Percentiles rank a stretch among this genome's conserved stretches.
Conservation (phyloP, 1,139 yeast species). For the Kluyveromyces sp. region DNA sequence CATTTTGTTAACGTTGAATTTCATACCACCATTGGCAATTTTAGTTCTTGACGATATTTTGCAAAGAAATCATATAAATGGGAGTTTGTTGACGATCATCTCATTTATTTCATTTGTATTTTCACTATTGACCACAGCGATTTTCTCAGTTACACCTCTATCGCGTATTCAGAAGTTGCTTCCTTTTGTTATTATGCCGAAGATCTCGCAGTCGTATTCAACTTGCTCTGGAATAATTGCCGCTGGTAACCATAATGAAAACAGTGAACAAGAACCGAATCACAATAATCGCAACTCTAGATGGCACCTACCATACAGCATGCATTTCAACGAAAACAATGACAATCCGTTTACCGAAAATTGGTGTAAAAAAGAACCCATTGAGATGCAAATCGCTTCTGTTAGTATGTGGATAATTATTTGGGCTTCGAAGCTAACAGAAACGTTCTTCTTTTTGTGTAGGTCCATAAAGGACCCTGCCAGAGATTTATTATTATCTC, state of each 20-base stretch:
- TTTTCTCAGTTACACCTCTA: constrained; percentile 43
- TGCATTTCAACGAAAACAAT: constrained; percentile 32
- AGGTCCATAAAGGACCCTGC: constrained; percentile 65
- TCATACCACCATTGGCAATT: not conserved
- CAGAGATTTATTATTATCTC: constrained; percentile 39
- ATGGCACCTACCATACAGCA: not conserved
- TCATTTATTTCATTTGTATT: constrained; percentile 41
- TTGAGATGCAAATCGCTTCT: constrained; percentile 39
- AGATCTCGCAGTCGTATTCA: not conserved
- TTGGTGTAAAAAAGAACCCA: constrained; percentile 1
- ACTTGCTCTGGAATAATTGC: not conserved
- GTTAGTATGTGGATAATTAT: constrained; percentile 58
- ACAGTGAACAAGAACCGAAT: not conserved
- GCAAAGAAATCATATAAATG: not conserved
- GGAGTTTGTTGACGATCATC: constrained; percentile 16
- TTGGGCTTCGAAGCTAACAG: constrained; percentile 55
- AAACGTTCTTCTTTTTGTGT: constrained; percentile 63
- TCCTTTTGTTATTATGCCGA: not conserved
- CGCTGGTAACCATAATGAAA: not conserved
- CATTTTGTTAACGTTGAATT: constrained; percentile 1
- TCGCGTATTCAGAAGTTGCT: constrained; percentile 25
- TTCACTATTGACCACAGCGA: constrained; percentile 39
- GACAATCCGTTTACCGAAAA: constrained; percentile 41
- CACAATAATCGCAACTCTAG: not conserved
- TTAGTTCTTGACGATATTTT: not conserved